These are phyloP conservation scores for Backusella sp. DNA, from an alignment of 192 early-diverging fungal species.

Conservation along the genomic window DNA sequence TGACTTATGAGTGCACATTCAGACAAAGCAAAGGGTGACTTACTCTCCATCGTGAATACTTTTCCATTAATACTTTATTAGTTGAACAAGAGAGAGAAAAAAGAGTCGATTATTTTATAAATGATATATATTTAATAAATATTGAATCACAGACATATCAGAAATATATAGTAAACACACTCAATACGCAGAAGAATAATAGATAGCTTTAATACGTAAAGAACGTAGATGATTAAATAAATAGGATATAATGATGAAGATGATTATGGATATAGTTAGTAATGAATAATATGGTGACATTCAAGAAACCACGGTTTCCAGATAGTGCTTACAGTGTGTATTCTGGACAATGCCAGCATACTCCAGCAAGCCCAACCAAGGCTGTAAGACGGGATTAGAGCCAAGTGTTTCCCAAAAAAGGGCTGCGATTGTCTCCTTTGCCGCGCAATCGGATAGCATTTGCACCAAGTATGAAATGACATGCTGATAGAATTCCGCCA, in stretches of 20 bases:
- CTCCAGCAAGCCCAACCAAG: background rate
- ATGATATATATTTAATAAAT: background rate
- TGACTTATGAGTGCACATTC: background rate
- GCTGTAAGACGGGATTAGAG: background rate
- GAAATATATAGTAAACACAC: too few species aligned
- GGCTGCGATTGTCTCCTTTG: background rate
- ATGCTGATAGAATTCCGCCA: slow-evolving; percentile 5
- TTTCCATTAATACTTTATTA: slow-evolving; percentile 60
- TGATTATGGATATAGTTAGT: too few species aligned
- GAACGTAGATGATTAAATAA: too few species aligned
- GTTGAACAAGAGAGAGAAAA: background rate
- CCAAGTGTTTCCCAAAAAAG: background rate
- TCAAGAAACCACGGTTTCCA: background rate
- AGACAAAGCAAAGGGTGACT: slow-evolving; percentile 15
- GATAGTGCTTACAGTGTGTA: background rate
- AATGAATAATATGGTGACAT: background rate
- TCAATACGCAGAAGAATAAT: too few species aligned
- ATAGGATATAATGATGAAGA: too few species aligned
- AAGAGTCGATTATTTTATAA: too few species aligned
- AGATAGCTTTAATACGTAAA: too few species aligned
- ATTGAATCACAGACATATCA: too few species aligned
- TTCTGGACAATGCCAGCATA: background rate
- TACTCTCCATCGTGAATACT: slow-evolving; percentile 87
- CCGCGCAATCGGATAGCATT: background rate
- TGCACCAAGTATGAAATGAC: background rate